Conservation (phyloP, 2,329 filamentous ascomycete species). For the Botrytis hyacinthi region DNA sequence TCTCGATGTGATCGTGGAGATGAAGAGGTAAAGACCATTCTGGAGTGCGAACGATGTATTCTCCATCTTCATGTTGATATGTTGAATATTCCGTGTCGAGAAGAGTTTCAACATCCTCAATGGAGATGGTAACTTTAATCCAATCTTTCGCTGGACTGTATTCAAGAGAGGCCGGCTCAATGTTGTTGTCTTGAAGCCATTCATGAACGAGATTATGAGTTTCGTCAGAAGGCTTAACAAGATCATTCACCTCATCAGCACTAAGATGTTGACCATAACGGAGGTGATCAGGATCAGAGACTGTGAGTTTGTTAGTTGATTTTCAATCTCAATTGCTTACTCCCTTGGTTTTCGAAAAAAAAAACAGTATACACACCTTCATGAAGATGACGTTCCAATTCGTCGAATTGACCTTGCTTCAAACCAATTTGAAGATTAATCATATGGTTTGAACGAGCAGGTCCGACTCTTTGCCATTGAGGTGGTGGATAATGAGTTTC, state of each 20-base stretch:
- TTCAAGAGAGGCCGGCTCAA: constrained; percentile 39
- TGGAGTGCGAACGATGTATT: constrained; percentile 28
- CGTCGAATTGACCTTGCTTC: constrained; percentile 22
- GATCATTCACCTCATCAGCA: constrained; percentile 49
- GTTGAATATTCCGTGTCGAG: constrained; percentile 41
- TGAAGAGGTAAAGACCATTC: constrained; percentile 43
- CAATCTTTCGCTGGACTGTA: constrained; percentile 57
- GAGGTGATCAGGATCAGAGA: constrained; percentile 52
- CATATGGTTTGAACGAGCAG: constrained; percentile 3
- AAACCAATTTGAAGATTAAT: constrained; percentile 22
- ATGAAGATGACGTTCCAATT: constrained; percentile 22
- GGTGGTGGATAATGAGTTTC: constrained; percentile 20
- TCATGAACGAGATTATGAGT: constrained; percentile 52
- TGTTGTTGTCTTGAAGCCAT: constrained; percentile 55
- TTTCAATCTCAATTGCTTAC: not conserved
- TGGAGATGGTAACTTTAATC: constrained; percentile 47
- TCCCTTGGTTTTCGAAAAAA: not conserved
- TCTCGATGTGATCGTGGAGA: constrained; percentile 46
- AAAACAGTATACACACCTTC: constrained; percentile 10
- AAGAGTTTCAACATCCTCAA: constrained; percentile 46
- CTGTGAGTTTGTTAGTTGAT: constrained; percentile 31
- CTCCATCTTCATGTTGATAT: constrained; percentile 39
- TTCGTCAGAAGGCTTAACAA: constrained; percentile 52
- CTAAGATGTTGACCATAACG: constrained; percentile 56
- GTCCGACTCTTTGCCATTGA: constrained; percentile 19